Conservation (phyloP, 805 yeast genomes). For the Sporopachydermia lactativora region DNA sequence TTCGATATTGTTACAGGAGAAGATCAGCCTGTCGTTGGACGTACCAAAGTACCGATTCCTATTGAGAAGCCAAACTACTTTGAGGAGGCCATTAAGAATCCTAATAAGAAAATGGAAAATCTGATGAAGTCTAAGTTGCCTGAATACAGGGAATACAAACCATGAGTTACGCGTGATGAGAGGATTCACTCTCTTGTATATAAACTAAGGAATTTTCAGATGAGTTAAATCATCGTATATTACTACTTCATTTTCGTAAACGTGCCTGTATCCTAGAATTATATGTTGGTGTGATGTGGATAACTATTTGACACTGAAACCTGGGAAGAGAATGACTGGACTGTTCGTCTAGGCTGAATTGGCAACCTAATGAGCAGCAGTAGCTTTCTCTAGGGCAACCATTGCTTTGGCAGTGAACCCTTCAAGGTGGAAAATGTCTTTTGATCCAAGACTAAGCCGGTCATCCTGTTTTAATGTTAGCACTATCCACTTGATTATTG, state of each 20-base stretch:
- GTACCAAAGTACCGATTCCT: slow-evolving; percentile 35
- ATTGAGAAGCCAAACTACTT: slow-evolving; percentile 36
- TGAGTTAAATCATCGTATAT: no score
- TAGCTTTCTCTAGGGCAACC: slow-evolving; percentile 49
- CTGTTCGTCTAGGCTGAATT: background rate
- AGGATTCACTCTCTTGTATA: no score
- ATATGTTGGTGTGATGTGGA: no score
- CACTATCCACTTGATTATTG: slow-evolving; percentile 9
- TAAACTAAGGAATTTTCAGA: no score
- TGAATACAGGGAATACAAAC: slow-evolving; percentile 45
- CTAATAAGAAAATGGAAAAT: slow-evolving; percentile 52
- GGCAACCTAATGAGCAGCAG: background rate
- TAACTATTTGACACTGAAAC: no score
- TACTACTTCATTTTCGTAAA: no score
- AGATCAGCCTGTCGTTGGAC: slow-evolving; percentile 58
- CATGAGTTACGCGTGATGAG: no score
- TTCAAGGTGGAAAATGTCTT: slow-evolving; percentile 87
- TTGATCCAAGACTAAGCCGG: slow-evolving; percentile 70
- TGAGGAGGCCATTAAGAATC: slow-evolving; percentile 38
- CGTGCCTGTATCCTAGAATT: no score
- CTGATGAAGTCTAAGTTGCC: slow-evolving; percentile 33
- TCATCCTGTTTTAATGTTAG: slow-evolving; percentile 49
- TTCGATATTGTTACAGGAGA: slow-evolving; percentile 67
- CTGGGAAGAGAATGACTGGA: slow-evolving; percentile 1
- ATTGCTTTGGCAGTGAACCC: slow-evolving; percentile 84